A percentile compares a stretch with the other conserved stretches of the same genome.
These are phyloP conservation scores for Hypholoma fasciculare DNA, from an alignment of 768 basidiomycete species.

Conservation along the genomic window DNA sequence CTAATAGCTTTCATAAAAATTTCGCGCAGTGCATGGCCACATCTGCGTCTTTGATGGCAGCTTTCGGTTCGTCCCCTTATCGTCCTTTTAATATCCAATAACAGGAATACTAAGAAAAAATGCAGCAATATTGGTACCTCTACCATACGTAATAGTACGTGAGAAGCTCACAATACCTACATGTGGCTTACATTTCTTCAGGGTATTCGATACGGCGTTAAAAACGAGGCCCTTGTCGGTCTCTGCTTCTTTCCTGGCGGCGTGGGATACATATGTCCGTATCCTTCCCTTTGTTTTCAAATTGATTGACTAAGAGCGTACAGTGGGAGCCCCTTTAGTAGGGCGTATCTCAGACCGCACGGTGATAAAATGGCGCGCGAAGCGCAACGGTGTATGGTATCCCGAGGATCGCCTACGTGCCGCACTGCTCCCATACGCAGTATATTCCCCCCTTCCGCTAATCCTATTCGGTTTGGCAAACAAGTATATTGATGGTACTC, in stretches of 20 bases:
- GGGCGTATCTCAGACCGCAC: conserved; percentile 51
- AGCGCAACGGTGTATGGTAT: conserved; percentile 57
- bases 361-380: conserved; percentile 46
- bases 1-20: neutral
- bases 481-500: conserved; percentile 44
- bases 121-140: conserved; percentile 54
- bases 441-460: conserved; percentile 56
- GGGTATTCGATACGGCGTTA: conserved; percentile 58
- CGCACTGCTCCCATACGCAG: conserved; percentile 41
- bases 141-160: conserved; percentile 68
- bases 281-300: neutral
- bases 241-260: conserved; percentile 63
- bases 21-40: conserved; percentile 9
- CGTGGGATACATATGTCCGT: conserved; percentile 57
- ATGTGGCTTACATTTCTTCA: conserved; percentile 22
- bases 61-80: conserved; percentile 12
- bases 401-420: conserved; percentile 71
- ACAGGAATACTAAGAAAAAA: neutral
- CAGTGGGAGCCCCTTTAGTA: conserved; percentile 16
- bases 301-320: neutral
- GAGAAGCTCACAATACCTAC: neutral
- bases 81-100: neutral
- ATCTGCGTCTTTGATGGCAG: conserved; percentile 13
- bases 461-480: conserved; percentile 50
- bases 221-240: conserved; percentile 57